phyloP scores from a whole-genome alignment of 148 eudicot genomes.

The Gaultheria prostrata region DNA sequence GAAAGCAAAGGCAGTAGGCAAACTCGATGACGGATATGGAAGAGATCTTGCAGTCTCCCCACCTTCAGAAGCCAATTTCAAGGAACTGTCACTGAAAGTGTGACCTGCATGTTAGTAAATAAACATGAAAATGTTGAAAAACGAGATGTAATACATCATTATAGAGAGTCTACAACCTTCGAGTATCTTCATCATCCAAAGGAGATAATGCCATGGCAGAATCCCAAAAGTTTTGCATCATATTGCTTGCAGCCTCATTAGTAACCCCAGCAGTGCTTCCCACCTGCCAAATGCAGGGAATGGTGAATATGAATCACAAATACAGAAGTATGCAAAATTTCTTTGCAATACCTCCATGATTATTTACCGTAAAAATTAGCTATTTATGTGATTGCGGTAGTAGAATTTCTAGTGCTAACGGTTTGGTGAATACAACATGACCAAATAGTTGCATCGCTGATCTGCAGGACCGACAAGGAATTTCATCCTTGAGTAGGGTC shows the following conservation, averaged over 20 bases:
- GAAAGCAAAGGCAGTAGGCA: conserved; percentile 54
- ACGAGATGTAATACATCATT: neutral
- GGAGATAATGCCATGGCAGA: conserved; percentile 73
- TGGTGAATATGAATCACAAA: neutral
- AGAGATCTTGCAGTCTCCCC: conserved; percentile 58
- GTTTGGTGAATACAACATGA: neutral
- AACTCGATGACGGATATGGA: conserved; percentile 42
- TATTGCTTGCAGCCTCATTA: conserved; percentile 60
- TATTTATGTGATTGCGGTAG: neutral
- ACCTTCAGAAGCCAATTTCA: conserved; percentile 68
- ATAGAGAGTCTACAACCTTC: conserved; percentile 49
- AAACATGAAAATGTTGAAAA: neutral
- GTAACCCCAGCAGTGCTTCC: conserved; percentile 71
- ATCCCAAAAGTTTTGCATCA: conserved; percentile 99
- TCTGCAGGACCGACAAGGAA: conserved; percentile 6
- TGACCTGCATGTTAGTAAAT: conserved; percentile 19
- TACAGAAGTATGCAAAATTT: conserved; percentile 2
- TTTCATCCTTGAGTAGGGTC: neutral
- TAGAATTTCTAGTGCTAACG: neutral
- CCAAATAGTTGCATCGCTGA: neutral
- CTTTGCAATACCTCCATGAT: neutral
- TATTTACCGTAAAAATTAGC: neutral
- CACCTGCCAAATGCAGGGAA: conserved; percentile 41
- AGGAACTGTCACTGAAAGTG: conserved; percentile 36
- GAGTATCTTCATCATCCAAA: conserved; percentile 69